phyloP scores from a whole-genome alignment of 2,329 filamentous ascomycete species.

The Cyphellophora europaea region DNA sequence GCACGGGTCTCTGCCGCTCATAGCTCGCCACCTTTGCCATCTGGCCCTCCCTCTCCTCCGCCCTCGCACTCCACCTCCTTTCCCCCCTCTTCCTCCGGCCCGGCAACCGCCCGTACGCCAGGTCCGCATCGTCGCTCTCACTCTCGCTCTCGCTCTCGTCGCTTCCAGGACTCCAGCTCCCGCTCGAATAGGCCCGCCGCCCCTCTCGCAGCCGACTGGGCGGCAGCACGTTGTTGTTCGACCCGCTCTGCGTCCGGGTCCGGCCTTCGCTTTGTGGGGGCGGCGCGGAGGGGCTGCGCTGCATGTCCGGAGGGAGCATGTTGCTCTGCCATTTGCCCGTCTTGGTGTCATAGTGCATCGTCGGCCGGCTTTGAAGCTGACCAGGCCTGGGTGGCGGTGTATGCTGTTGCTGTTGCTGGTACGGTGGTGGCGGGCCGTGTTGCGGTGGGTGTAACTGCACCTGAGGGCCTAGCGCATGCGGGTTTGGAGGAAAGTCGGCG shows the following conservation, averaged over 20 bases:
- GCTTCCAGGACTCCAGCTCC: background rate
- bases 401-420: conserved; percentile 1
- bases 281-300: background rate
- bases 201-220: too few relatives aligned
- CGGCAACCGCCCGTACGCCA: background rate
- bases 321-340: conserved; percentile 7
- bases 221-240: too few relatives aligned
- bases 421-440: background rate
- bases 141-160: background rate
- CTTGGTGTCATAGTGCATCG: conserved; percentile 8
- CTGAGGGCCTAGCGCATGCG: background rate
- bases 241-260: too few relatives aligned
- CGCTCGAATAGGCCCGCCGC: background rate
- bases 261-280: too few relatives aligned
- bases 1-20: background rate
- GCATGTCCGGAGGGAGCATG: conserved; percentile 9
- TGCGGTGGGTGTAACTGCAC: conserved; percentile 1
- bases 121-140: background rate
- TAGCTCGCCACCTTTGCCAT: background rate
- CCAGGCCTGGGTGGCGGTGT: conserved; percentile 3
- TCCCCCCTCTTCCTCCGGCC: background rate
- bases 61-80: too few relatives aligned
- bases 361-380: conserved; percentile 2
- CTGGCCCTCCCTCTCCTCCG: too few relatives aligned
- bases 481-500: too few relatives aligned